Evolutionary conservation across 2,329 filamentous ascomycete genomes (phyloP), one percentile per base, ranked within the genome.

Genomic region (Ambrosiella beaveri): DNA sequence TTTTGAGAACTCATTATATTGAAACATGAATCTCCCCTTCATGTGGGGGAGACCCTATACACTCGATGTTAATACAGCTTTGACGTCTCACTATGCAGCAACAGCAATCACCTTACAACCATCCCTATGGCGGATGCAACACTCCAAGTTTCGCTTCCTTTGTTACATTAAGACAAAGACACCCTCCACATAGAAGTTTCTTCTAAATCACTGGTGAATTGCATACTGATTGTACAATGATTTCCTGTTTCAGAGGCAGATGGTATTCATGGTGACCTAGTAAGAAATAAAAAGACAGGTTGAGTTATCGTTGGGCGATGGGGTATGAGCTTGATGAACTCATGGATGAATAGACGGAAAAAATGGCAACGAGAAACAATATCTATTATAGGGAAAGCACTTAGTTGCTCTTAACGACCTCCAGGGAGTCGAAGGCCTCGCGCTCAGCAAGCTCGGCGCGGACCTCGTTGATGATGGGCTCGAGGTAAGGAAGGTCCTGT

Each of bases 401-500:
- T 68, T 70, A 72, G 68, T 76, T 72, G 68, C 70, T 74, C 73
- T 74, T 75, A 67, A 75, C 66, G 56, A 77, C 69, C 61, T 70
- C 67, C 64, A 78, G 69, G 62, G 74, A 70, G 69, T 79, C 75
- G 56, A 79, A 73, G 59, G 71, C 73, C 61, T 71, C 68, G 71
- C 73, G 74, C 73, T 82, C 79, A 60, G 71, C 72, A 62, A 70
- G 64, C 66, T 74, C 72, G 62, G 71, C 70, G 67, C 73, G 68
- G 66, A 81, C 69, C 68, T 78, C 67, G 63, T 72, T 68, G 65
- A 81, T 73, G 63, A 81, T 69, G 62, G 73, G 75, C 63, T 67
- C 65, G 50, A 82, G 74, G 71, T 82, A 81, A 37, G 74, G 74
- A 40, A 69, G 65, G 64, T 82, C 79, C 73, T 77, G 15, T 11